Percentiles rank a stretch among this genome's conserved stretches.
These are phyloP conservation scores for Echinochloa phyllopogon DNA, from an alignment of 176 grass and related monocot genomes.

Conservation along the genomic window DNA sequence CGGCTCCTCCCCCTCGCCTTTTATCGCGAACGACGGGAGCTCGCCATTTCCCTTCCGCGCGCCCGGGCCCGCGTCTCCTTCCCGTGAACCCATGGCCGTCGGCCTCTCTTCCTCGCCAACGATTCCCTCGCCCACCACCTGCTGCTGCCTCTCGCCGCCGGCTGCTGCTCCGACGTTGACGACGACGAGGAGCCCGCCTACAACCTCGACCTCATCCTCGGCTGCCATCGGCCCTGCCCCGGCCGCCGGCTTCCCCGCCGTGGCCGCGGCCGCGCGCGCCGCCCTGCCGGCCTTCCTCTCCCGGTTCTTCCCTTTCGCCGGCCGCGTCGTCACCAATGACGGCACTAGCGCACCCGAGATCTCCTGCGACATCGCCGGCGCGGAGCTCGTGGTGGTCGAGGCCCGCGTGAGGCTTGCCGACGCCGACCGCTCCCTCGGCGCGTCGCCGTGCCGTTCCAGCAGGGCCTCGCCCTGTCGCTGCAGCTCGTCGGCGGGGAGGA, in stretches of 20 bases:
- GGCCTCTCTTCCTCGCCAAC: no score
- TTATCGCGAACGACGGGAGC: no score
- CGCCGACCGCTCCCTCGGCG: slow-evolving; percentile 42
- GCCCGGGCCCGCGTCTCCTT: no score
- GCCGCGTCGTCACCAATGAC: slow-evolving; percentile 29
- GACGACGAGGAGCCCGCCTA: no score
- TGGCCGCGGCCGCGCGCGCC: slow-evolving; percentile 18
- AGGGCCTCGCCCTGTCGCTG: slow-evolving; percentile 62
- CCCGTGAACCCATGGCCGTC: no score
- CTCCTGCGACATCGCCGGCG: slow-evolving; percentile 61
- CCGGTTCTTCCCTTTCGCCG: slow-evolving; percentile 58
- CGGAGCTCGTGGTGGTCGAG: slow-evolving; percentile 66
- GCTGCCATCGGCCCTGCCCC: slow-evolving; percentile 40
- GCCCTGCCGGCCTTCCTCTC: slow-evolving; percentile 51
- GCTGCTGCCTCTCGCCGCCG: no score
- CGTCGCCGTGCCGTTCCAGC: slow-evolving; percentile 52
- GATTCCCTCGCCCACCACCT: no score
- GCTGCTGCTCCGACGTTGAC: no score
- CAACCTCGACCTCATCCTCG: slow-evolving; percentile 64
- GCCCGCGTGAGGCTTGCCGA: slow-evolving; percentile 39
- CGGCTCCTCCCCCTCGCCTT: no score
- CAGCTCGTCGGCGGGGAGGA: slow-evolving; percentile 73
- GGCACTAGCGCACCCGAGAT: slow-evolving; percentile 43
- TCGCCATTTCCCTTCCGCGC: no score
- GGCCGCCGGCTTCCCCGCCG: slow-evolving; percentile 21